These are phyloP conservation scores for Lasiosphaeria miniovina DNA, from an alignment of 495 filamentous ascomycete species.

Conservation along the genomic window DNA sequence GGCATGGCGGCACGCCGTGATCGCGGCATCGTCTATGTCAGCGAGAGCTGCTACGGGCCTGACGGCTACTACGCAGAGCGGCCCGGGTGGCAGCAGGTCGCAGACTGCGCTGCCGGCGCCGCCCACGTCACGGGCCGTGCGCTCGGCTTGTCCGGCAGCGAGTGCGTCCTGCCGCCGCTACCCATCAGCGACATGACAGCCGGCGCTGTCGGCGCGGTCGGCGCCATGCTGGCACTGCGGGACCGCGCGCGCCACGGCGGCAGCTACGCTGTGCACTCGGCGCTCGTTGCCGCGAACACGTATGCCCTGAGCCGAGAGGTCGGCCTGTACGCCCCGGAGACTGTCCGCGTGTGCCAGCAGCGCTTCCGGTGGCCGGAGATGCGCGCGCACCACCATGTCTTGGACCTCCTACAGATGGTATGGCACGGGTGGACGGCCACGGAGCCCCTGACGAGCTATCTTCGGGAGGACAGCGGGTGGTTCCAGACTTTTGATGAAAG, in stretches of 20 bases:
- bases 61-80: slow-evolving; percentile 36
- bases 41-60: slow-evolving; percentile 59
- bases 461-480: slow-evolving; percentile 20
- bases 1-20: slow-evolving; percentile 46
- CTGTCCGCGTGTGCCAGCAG: slow-evolving; percentile 17
- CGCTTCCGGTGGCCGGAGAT: slow-evolving; percentile 24
- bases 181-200: slow-evolving; percentile 35
- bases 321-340: slow-evolving; percentile 22
- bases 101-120: slow-evolving; percentile 32
- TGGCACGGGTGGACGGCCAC: slow-evolving; percentile 17
- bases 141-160: slow-evolving; percentile 18
- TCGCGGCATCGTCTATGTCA: slow-evolving; percentile 56
- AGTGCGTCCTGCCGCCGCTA: slow-evolving; percentile 30
- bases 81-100: slow-evolving; percentile 46
- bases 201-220: slow-evolving; percentile 23
- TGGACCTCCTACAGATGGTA: slow-evolving; percentile 20
- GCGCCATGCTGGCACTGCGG: slow-evolving; percentile 20
- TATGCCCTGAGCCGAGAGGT: slow-evolving; percentile 19
- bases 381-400: slow-evolving; percentile 22
- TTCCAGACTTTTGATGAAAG: slow-evolving; percentile 12
- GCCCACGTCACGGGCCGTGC: slow-evolving; percentile 23
- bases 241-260: slow-evolving; percentile 24
- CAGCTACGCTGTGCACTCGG: slow-evolving; percentile 19
- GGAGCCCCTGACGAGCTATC: slow-evolving; percentile 12
- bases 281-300: slow-evolving; percentile 19